phyloP scores from a whole-genome alignment of 306 rosid genomes.

The Canavalia ensiformis region DNA sequence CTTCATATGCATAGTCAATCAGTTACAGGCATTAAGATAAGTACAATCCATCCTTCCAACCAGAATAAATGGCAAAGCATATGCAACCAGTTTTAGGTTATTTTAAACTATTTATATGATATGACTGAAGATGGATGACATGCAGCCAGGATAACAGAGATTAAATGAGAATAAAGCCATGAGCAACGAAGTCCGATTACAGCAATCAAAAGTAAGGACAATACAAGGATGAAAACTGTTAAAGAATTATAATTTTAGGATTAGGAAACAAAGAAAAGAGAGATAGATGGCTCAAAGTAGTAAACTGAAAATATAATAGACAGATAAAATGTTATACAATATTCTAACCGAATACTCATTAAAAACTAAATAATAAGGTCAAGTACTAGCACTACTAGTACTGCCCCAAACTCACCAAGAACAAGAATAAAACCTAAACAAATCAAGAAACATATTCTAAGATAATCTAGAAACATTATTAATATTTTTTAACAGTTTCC shows the following conservation, averaged over 20 bases:
- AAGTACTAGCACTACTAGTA: neutral
- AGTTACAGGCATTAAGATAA: constrained; percentile 22
- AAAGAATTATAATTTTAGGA: neutral
- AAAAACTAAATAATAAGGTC: neutral
- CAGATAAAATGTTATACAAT: neutral
- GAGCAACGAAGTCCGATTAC: constrained; percentile 6
- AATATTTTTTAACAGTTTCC: neutral
- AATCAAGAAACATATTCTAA: neutral
- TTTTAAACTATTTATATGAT: neutral
- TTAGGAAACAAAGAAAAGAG: neutral
- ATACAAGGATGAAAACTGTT: neutral
- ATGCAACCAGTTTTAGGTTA: neutral
- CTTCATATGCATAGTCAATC: constrained; percentile 4
- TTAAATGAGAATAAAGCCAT: neutral
- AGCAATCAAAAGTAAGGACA: neutral
- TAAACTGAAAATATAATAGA: neutral
- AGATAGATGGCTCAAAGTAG: neutral
- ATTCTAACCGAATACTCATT: neutral
- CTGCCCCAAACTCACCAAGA: neutral
- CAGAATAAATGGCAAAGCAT: neutral
- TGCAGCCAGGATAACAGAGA: neutral
- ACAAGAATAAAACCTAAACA: neutral
- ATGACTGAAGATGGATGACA: neutral
- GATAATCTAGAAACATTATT: neutral
- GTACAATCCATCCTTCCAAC: neutral